These are phyloP conservation scores for Eutrema salsugineum DNA, from an alignment of 441 rosid species.

Conservation along the genomic window DNA sequence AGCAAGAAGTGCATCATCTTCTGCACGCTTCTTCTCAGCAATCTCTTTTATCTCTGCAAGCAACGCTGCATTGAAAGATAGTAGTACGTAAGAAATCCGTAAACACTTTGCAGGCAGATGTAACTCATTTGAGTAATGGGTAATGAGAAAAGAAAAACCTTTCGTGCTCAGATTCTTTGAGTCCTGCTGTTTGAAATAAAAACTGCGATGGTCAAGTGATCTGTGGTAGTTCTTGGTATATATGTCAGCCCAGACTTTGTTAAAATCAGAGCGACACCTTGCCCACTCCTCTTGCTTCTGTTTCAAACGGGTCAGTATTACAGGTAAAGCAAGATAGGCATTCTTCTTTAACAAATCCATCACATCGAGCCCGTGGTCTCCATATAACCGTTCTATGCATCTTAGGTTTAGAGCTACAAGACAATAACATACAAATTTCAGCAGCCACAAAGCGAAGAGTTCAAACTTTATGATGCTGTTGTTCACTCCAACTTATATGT, in stretches of 20 bases:
- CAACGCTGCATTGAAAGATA: constrained; percentile 56
- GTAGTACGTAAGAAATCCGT: background rate
- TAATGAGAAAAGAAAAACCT: constrained; percentile 51
- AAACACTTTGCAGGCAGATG: background rate
- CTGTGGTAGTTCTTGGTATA: constrained; percentile 94
- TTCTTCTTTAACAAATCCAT: constrained; percentile 85
- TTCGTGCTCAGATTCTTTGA: constrained; percentile 89
- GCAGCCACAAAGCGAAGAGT: constrained; percentile 15
- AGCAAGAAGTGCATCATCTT: constrained; percentile 83
- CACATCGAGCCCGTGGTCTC: constrained; percentile 99
- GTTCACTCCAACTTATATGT: constrained; percentile 23
- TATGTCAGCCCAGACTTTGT: constrained; percentile 99
- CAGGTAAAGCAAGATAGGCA: constrained; percentile 85
- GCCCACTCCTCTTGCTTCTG: constrained; percentile 99
- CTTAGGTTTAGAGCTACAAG: constrained; percentile 80
- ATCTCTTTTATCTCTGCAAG: constrained; percentile 89
- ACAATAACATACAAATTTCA: constrained; percentile 11
- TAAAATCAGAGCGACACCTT: constrained; percentile 89
- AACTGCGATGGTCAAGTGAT: constrained; percentile 98
- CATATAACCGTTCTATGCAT: constrained; percentile 94
- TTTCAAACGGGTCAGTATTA: constrained; percentile 90
- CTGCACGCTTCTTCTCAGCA: constrained; percentile 74
- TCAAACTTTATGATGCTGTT: background rate
- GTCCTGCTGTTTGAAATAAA: constrained; percentile 98
- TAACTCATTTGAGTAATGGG: background rate